Conservation (phyloP, 192 early-diverging fungal genomes). For the Cetraspora pellucida region DNA sequence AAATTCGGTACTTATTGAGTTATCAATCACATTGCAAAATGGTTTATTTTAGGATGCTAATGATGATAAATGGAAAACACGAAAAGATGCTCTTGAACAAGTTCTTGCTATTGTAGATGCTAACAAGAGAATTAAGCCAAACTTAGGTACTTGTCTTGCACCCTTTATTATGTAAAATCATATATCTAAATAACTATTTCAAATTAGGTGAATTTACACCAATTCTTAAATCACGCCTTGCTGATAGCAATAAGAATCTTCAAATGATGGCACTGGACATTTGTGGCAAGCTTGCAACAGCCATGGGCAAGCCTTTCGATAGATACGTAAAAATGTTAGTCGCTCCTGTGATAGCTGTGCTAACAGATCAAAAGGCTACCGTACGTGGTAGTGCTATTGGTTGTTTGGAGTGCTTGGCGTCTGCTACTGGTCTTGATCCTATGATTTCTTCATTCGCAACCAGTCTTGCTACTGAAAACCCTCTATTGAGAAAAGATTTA, state of each 20-base stretch:
- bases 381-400: conserved; percentile 76
- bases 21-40: conserved; percentile 1
- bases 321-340: conserved; percentile 71
- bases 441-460: conserved; percentile 65
- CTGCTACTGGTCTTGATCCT: conserved; percentile 70
- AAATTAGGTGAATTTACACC: conserved; percentile 70
- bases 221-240: conserved; percentile 81
- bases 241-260: conserved; percentile 92
- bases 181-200: neutral
- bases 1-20: conserved; percentile 9
- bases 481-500: conserved; percentile 85
- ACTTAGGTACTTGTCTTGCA: conserved; percentile 47
- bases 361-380: conserved; percentile 91
- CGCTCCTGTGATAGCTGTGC: conserved; percentile 66
- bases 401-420: conserved; percentile 71
- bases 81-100: conserved; percentile 90
- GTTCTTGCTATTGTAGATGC: conserved; percentile 75
- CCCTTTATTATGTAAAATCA: neutral
- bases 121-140: conserved; percentile 83
- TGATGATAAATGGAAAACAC: conserved; percentile 89
- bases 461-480: conserved; percentile 78
- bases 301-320: conserved; percentile 88
- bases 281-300: conserved; percentile 69
- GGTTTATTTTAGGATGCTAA: conserved; percentile 56
- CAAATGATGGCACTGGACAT: conserved; percentile 81